Evolutionary conservation across 495 filamentous ascomycete species (phyloP), one percentile per base, ranked within the genome.

Genomic region (Coniosporium apollinis): DNA sequence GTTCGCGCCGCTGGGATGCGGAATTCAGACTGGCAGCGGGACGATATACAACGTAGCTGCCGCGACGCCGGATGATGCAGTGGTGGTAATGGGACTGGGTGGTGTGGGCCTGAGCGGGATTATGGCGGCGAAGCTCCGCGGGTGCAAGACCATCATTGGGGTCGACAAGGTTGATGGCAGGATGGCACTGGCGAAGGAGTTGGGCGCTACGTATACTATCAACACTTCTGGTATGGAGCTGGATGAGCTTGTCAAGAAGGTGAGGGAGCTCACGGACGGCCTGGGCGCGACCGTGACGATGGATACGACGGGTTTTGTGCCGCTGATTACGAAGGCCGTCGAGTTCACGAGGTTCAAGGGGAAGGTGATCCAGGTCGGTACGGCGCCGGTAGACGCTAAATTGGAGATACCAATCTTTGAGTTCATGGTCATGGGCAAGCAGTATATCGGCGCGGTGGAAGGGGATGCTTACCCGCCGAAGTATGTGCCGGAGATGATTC

Each of bases 1-100:
- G 1, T 51, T 57, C 17, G 49, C 60, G 5, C 58, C 60, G 2
- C 49, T 64, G 24, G 60, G 59, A 5, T 62, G 60, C 30, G 60
- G 56, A 3, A 47, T 61, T 20, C 54, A 57, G 43, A 64, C 60
- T 5, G 60, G 60, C 6, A 48, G 45, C 14, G 58, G 59, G 14
- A 42, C 44, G 9, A 40, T 54, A 13, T 19, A 46, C 33, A 54
- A 49, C 31, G 33, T 28, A 9, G 41, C 47, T 15, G 25, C 43
- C 30, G 42, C 47, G 3, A 40, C 25, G 4, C 14, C 26, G 13
- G 28, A 44, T 4, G 42, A 48, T 19, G 33, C 35, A 19, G 34
- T 54, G 17, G 22, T 40, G 3, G 39, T 54, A 13, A 33, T 51
- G 16, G 50, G 50, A 3, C 38, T 50, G 9, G 50, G 50, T 13